Evolutionary conservation across 2,329 filamentous ascomycete species (phyloP).

Genomic region (Cladosporium halotolerans): DNA sequence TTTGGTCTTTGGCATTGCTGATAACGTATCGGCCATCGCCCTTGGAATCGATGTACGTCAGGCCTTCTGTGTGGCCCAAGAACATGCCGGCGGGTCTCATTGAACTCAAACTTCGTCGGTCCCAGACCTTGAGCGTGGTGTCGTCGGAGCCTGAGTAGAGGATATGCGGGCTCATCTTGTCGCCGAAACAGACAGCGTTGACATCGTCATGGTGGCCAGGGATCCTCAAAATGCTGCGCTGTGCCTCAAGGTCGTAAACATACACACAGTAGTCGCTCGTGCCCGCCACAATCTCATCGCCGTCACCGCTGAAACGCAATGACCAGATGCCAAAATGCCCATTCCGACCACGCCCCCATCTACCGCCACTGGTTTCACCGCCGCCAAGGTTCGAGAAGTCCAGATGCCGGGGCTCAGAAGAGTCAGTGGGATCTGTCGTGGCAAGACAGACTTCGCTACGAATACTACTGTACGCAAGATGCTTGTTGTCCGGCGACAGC

Average conservation of each 20-base stretch:
- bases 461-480: constrained; percentile 87
- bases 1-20: constrained; percentile 92
- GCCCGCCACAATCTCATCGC: constrained; percentile 82
- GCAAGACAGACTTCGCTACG: constrained; percentile 77
- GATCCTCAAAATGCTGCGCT: constrained; percentile 66
- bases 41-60: constrained; percentile 71
- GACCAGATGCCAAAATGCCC: constrained; percentile 61
- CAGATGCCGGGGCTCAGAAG: constrained; percentile 71
- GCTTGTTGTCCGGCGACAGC: constrained; percentile 83
- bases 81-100: constrained; percentile 59
- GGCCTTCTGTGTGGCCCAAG: constrained; percentile 58
- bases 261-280: constrained; percentile 74
- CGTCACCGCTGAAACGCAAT: constrained; percentile 85
- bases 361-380: constrained; percentile 26
- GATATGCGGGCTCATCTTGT: constrained; percentile 82
- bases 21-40: constrained; percentile 84
- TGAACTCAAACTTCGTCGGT: constrained; percentile 64
- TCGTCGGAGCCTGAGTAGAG: constrained; percentile 96
- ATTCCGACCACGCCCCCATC: constrained; percentile 22
- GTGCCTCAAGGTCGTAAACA: constrained; percentile 85
- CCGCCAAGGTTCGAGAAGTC: constrained; percentile 56
- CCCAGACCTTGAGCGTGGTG: constrained; percentile 91
- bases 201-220: constrained; percentile 80
- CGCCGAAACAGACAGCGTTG: constrained; percentile 93
- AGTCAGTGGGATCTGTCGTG: constrained; percentile 76